These are phyloP conservation scores for Linnemannia hyalina DNA, from an alignment of 192 early-diverging fungal genomes.

Conservation along the genomic window DNA sequence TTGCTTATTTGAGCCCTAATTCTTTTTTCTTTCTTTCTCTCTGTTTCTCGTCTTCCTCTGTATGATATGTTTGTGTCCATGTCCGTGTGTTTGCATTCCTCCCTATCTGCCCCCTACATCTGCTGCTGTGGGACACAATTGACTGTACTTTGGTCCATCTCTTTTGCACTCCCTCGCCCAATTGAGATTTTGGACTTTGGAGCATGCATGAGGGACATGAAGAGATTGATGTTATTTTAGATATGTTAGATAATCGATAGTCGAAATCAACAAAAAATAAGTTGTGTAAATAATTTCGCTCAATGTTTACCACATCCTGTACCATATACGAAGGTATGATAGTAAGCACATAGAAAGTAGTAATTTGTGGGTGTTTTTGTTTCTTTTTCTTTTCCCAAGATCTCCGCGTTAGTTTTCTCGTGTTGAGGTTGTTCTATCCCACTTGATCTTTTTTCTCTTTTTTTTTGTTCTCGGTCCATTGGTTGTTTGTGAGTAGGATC, in stretches of 20 bases:
- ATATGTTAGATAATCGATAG: neutral
- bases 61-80: neutral
- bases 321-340: too few relatives aligned
- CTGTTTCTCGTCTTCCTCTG: neutral
- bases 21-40: neutral
- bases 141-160: too few relatives aligned
- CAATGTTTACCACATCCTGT: neutral
- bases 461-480: neutral
- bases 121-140: too few relatives aligned
- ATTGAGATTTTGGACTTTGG: neutral
- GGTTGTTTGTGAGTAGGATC: neutral
- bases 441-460: neutral
- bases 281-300: neutral
- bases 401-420: neutral
- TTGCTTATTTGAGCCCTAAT: neutral
- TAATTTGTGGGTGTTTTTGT: neutral
- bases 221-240: too few relatives aligned
- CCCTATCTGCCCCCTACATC: too few relatives aligned
- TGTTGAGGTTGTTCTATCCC: neutral
- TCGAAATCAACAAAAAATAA: constrained; percentile 6
- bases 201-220: neutral
- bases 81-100: neutral
- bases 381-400: neutral
- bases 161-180: too few relatives aligned
- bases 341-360: neutral